A percentile compares a stretch with the other conserved stretches of the same genome.
Evolutionary conservation across 176 grass and related monocot genomes (phyloP).

Genomic region (Hordeum vulgare): DNA sequence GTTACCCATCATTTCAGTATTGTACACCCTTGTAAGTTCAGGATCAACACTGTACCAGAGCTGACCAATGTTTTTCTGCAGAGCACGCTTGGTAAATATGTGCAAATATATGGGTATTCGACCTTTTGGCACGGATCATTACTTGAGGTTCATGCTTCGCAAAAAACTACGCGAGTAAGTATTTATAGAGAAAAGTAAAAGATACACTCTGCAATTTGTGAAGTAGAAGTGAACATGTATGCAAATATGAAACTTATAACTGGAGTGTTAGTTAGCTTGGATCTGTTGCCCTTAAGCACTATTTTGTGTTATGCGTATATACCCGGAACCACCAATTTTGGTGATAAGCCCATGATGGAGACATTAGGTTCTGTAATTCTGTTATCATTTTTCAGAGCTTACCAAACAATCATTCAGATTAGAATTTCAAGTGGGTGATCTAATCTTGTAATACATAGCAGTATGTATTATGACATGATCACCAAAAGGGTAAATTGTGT

Average conservation of each 20-base stretch:
- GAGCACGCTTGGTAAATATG: slow-evolving; percentile 97
- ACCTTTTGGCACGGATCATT: slow-evolving; percentile 96
- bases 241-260: neutral
- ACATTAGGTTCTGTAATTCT: neutral
- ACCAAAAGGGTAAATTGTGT: neutral
- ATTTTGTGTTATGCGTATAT: slow-evolving; percentile 2
- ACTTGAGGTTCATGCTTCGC: slow-evolving; percentile 96
- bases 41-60: neutral
- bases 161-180: slow-evolving; percentile 92
- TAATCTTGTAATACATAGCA: neutral
- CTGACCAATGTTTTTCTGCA: slow-evolving; percentile 35
- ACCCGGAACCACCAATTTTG: neutral
- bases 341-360: neutral
- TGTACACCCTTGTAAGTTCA: slow-evolving; percentile 2
- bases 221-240: neutral
- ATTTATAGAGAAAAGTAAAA: neutral
- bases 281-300: neutral
- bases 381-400: neutral
- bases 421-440: neutral
- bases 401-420: neutral
- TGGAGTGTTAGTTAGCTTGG: slow-evolving; percentile 6
- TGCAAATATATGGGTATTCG: slow-evolving; percentile 99
- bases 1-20: slow-evolving; percentile 27
- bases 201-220: slow-evolving; percentile 2
- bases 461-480: neutral